These are phyloP conservation scores for Sordariomycetes sp. DNA, from an alignment of 2,329 filamentous ascomycete genomes.

Conservation along the genomic window DNA sequence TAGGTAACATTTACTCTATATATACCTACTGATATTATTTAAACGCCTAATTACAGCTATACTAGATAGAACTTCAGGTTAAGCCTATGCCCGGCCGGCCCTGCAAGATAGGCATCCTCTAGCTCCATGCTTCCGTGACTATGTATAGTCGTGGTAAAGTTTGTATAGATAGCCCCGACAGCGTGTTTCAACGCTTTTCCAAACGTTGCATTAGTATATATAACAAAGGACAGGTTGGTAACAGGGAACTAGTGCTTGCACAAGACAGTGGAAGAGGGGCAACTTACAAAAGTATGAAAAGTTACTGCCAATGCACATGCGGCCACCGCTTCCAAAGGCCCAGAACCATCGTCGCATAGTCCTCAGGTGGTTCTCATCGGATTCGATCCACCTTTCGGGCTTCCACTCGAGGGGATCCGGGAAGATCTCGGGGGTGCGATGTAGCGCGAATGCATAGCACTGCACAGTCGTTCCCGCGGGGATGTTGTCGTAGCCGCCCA, in stretches of 20 bases:
- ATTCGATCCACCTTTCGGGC: conserved; percentile 37
- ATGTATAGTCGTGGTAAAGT: not conserved
- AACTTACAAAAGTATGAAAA: conserved; percentile 47
- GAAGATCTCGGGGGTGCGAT: conserved; percentile 40
- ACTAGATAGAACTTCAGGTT: no score
- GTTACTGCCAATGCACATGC: conserved; percentile 60
- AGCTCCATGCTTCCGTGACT: no score
- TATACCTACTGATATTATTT: no score
- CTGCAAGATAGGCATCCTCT: no score
- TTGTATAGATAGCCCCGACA: not conserved
- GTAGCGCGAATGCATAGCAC: conserved; percentile 42
- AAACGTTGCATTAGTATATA: no score
- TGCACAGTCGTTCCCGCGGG: conserved; percentile 41
- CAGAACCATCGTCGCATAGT: conserved; percentile 47
- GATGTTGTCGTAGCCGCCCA: conserved; percentile 16
- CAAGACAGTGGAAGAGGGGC: conserved; percentile 4
- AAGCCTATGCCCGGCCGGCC: no score
- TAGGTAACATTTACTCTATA: no score
- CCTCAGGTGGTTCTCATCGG: conserved; percentile 23
- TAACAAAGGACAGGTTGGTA: no score
- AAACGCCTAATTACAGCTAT: no score
- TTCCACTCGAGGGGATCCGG: conserved; percentile 37
- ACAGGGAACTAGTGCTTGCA: no score
- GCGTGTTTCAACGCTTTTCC: conserved; percentile 71
- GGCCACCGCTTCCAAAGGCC: conserved; percentile 58